Evolutionary conservation across 495 filamentous ascomycete genomes (phyloP).

Genomic region (Aspergillus bridgeri): DNA sequence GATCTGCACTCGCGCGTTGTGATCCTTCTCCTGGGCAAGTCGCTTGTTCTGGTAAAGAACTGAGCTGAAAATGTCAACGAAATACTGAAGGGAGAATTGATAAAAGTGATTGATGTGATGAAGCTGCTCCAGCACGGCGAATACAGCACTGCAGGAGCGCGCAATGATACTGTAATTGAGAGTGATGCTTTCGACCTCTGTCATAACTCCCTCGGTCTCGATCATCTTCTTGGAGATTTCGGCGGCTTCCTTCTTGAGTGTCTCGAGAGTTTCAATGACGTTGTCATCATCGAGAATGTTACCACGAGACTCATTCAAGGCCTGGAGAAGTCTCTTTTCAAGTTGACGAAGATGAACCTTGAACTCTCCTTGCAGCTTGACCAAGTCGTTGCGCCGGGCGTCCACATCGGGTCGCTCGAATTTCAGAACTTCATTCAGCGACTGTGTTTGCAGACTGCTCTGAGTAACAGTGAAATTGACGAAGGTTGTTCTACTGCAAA

Average conservation of each 20-base stretch:
- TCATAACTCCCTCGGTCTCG: conserved; percentile 97
- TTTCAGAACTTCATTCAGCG: conserved; percentile 92
- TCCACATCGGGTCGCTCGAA: conserved; percentile 98
- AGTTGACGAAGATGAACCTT: conserved; percentile 92
- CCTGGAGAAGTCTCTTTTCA: conserved; percentile 92
- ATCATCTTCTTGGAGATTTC: conserved; percentile 95
- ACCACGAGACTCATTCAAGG: conserved; percentile 93
- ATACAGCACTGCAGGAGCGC: conserved; percentile 90
- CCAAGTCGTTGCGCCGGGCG: conserved; percentile 88
- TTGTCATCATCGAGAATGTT: conserved; percentile 98
- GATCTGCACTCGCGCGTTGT: conserved; percentile 73
- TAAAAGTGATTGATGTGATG: conserved; percentile 99
- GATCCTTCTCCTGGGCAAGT: conserved; percentile 67
- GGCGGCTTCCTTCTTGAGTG: conserved; percentile 92
- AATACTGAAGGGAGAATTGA: conserved; percentile 97
- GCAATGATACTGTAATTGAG: conserved; percentile 90
- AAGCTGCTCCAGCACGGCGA: conserved; percentile 93
- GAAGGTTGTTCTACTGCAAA: conserved; percentile 96
- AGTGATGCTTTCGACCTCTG: conserved; percentile 92
- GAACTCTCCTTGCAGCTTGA: conserved; percentile 98
- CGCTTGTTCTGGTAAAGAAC: conserved; percentile 81
- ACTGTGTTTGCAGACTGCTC: conserved; percentile 97
- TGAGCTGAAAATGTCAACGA: conserved; percentile 93
- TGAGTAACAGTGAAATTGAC: conserved; percentile 99
- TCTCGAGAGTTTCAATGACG: conserved; percentile 97